Percentiles rank a stretch among this genome's conserved stretches.
phyloP scores from a whole-genome alignment of 2,329 filamentous ascomycete species.

The Fusarium continuum region DNA sequence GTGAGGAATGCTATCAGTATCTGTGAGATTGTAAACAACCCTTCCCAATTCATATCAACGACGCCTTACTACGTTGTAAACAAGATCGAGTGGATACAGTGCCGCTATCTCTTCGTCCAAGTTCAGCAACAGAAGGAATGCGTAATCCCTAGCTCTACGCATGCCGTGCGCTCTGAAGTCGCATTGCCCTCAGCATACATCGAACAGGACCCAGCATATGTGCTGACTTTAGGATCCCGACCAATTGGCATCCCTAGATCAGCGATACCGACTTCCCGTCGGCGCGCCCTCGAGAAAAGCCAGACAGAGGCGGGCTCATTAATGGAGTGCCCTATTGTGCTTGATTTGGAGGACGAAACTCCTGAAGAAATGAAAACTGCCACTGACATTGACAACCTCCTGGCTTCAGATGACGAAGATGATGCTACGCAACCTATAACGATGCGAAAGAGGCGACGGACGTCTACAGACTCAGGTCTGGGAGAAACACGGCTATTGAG shows the following conservation, averaged over 20 bases:
- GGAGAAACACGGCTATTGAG: conserved; percentile 21
- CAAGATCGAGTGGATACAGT: conserved; percentile 87
- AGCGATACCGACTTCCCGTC: conserved; percentile 40
- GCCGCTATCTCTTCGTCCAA: conserved; percentile 78
- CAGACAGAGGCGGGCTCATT: not conserved
- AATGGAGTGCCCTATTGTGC: conserved; percentile 2
- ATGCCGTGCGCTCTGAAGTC: too few species aligned
- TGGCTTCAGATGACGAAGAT: conserved; percentile 36
- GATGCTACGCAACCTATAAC: not conserved
- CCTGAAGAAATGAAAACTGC: conserved; percentile 4
- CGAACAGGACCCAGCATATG: conserved; percentile 38
- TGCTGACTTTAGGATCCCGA: not conserved
- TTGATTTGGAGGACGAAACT: conserved; percentile 1
- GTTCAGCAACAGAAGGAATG: too few species aligned
- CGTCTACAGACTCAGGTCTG: conserved; percentile 35
- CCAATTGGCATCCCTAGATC: conserved; percentile 42
- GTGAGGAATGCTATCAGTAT: conserved; percentile 72
- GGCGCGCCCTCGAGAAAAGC: conserved; percentile 1
- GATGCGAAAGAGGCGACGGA: conserved; percentile 34
- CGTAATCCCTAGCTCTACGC: too few species aligned
- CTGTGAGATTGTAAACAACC: conserved; percentile 85
- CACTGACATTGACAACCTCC: conserved; percentile 35
- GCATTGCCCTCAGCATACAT: conserved; percentile 33
- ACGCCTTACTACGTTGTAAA: conserved; percentile 75
- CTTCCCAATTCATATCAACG: conserved; percentile 64